Evolutionary conservation across 1,139 yeast species (phyloP).

Genomic region (Taphrina communis): DNA sequence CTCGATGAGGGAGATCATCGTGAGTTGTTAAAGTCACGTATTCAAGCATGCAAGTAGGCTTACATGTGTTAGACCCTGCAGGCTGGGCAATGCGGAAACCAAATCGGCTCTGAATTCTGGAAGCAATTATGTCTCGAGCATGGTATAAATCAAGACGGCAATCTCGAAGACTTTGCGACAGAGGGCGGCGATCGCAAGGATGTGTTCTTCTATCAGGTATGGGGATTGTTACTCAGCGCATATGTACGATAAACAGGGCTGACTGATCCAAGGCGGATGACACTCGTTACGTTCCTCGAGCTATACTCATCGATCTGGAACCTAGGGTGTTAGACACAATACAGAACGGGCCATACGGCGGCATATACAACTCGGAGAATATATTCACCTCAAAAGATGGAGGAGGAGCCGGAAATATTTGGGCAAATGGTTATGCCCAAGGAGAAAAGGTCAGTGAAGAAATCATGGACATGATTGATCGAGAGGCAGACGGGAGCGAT

Average conservation of each 20-base stretch:
- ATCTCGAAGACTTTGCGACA: constrained; percentile 51
- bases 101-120: constrained; percentile 94
- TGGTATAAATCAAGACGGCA: constrained; percentile 80
- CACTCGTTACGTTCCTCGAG: constrained; percentile 82
- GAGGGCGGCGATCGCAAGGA: constrained; percentile 76
- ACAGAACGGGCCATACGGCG: constrained; percentile 59
- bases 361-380: constrained; percentile 83
- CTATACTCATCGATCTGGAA: constrained; percentile 82
- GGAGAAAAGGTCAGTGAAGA: constrained; percentile 75
- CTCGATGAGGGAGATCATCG: constrained; percentile 38
- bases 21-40: background rate
- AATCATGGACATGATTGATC: constrained; percentile 78
- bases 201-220: constrained; percentile 69
- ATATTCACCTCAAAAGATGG: constrained; percentile 80
- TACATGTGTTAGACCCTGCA: constrained; percentile 58
- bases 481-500: constrained; percentile 91
- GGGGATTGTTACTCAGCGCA: background rate
- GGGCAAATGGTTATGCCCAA: constrained; percentile 88
- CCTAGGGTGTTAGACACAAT: constrained; percentile 65
- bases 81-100: constrained; percentile 93
- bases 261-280: constrained; percentile 61
- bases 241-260: background rate
- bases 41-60: too few relatives aligned
- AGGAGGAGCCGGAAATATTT: constrained; percentile 92
- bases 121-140: constrained; percentile 85